phyloP scores from a whole-genome alignment of 768 basidiomycete genomes.

The Tulasnella sp. region DNA sequence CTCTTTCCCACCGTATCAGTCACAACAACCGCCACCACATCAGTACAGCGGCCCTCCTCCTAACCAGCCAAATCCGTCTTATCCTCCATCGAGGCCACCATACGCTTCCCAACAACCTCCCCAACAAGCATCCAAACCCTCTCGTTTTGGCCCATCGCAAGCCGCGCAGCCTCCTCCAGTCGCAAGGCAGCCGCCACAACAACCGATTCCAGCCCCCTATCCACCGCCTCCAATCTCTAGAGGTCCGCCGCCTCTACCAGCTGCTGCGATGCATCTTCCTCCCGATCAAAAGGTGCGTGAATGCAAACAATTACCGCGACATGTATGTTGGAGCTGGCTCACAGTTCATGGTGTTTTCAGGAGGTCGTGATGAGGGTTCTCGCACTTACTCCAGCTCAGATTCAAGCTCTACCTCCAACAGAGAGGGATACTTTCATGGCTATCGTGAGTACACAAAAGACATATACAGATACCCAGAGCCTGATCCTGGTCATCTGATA shows the following conservation, averaged over 20 bases:
- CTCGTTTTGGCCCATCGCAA: neutral
- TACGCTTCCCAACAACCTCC: conserved; percentile 11
- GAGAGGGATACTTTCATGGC: conserved; percentile 32
- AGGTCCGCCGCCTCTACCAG: conserved; percentile 14
- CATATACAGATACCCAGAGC: no score
- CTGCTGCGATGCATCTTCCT: neutral
- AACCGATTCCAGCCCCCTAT: neutral
- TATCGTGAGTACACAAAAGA: conserved; percentile 25
- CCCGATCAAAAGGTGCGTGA: conserved; percentile 12
- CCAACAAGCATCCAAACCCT: conserved; percentile 8
- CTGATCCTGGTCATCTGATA: neutral
- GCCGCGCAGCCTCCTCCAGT: neutral
- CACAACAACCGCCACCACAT: neutral
- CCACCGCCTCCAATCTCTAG: neutral
- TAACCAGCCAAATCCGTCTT: neutral
- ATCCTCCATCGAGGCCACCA: neutral
- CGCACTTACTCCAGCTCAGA: conserved; percentile 32
- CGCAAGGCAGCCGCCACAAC: neutral
- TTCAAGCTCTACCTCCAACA: conserved; percentile 29
- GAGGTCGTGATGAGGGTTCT: conserved; percentile 33
- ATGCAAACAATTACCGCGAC: neutral
- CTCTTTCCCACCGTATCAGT: no score
- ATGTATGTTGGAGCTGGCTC: neutral
- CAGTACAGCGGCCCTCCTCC: neutral
- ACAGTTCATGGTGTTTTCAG: conserved; percentile 15